Base-by-base conservation (phyloP, 2,329 filamentous ascomycete genomes). In the Mycosphaerella sp. region DNA sequence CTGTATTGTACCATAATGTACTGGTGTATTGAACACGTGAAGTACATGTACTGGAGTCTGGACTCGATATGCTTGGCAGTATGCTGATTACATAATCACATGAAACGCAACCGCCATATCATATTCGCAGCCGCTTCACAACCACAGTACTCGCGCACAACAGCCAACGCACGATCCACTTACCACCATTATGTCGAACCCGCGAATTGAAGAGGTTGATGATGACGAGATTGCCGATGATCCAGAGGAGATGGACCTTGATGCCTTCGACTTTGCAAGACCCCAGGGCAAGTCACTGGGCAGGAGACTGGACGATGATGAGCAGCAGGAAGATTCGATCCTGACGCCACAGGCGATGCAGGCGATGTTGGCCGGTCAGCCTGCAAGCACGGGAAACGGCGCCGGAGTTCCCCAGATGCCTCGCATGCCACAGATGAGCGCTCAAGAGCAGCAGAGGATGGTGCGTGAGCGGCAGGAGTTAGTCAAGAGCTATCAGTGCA, bases 201-300 rank as follows among this genome's bases (percentile, higher is more conserved):
- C 90, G 54, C 84, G 85, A 55, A 85, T 97, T 70, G 93, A 98
- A 79, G 93, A 97, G 72, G 85, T 96, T 57, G 88, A 84, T 54
- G 89, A 94, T 75, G 83, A 79, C 69, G 86, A 86, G 12, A 45
- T 57, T 30, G 71, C 70, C 59, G 71, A 71, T 60, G 91, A 97
- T 73, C 89, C 91, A 47, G 87, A 89, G 58, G 89, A 95, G 72
- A 85, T 84, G 70, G 86, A 93, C 72, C 86, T 84, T 66, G 86
- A 93, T 71, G 87, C 66, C 53, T 73, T 75, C 57, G 79, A 68
- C 71, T 79, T 70, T 57, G 66, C 60, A 40, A 61, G 60, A 30
- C 62, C 65, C 36, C 54, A 60, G 44, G 54, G 63, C 45, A 53
- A 57, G 43, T 55, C 52, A 7, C 56, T 60, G 34, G 53, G 55